Evolutionary conservation across 169 alveolate genomes (phyloP), one percentile per base, ranked within the genome.

Genomic region (Plasmodium ovale): DNA sequence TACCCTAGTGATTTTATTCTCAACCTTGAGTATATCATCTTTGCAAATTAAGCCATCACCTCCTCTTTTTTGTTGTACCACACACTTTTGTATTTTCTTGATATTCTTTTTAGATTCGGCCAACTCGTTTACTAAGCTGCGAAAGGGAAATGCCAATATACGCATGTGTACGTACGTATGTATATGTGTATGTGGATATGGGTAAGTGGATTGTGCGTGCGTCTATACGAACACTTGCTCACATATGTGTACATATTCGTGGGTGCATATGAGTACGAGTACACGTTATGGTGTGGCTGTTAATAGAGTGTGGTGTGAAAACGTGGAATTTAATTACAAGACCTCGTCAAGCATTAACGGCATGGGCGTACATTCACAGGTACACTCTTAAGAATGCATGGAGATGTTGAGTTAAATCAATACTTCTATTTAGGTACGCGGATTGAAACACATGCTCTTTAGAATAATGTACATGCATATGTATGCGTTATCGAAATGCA

Each of bases 91-190:
- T 59, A 74, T 74, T 74, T 60, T 60, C 44, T 35, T 60, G 39
- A 74, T 74, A 25, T 21, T 60, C 74, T 74, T 74, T 60, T 74
- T 74, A 60, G 88, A 74, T 74, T 60, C 51, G 27, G 88, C 53
- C 47, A 74, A 39, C 19, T 74, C 77, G 29, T 74, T 74, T 47
- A 74, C 56, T 9, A 74, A 27, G 16, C 88, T 74, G 19, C 31
- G 44, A 74, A 74, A 42, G 47, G n/a, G 37, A 37, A 56, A 29
- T 3, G 56, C 25, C 0, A 16, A 25, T 29, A 65, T 19, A 31
- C 42, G 35, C 73, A 14, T 65, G 35, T 44, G 25, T 47, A 16
- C 58, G 19, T 53, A 42, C n/a, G 14, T 53, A 27, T 37, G 29
- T 21, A 27, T 23, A 25, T 23, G 54, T 19, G 56, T 42, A 53